Base-by-base conservation (phyloP, 169 alveolate species). In the Plasmodium billcollinsi region DNA sequence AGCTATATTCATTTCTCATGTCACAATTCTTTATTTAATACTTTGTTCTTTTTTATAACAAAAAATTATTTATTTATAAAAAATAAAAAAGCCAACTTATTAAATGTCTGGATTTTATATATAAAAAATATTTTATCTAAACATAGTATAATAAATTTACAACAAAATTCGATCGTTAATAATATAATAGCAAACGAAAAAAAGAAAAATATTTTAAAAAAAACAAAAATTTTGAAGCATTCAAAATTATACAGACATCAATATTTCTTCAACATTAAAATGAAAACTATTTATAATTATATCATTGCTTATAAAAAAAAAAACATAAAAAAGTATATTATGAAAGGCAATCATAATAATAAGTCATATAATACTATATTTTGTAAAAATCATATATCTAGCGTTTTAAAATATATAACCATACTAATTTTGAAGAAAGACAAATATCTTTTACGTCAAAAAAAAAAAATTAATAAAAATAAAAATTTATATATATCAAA, bases 41-140 rank as follows among this genome's bases (percentile, higher is more conserved):
- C 66, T 14, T 69, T 83, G 15, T 83, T 83, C 39, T 83, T 83
- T 52, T 83, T 83, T 47, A 54, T 83, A 83, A 49, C 80, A 11
- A 83, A 20, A 63, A 83, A 83, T 69, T 83, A 49, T 62, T 11
- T 56, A 47, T 83, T 69, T 50, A 26, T 63, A 56, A 72, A 70
- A 6, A 47, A 69, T 39, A 14, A 21, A 56, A 72, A 73, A 21
- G 43, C 65, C 7, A 76, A 9, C 5, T 12, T 83, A 69, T 5
- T 15, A 33, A 26, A 70, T 24, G 39, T 83, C 6, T 61, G 75
- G 91, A 29, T 43, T 0, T 69, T 83, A 14, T 83, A 83, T 61
- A 24, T 83, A 72, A 21, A 47, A 14, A 39, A 39, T 39, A 5
- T 74, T 61, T 12, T 74, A 15, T 45, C 52, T 21, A 61, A 18